Evolutionary conservation across 2,329 filamentous ascomycete genomes (phyloP), one percentile per base, ranked within the genome.

Genomic region (Leptographium wingfieldii): DNA sequence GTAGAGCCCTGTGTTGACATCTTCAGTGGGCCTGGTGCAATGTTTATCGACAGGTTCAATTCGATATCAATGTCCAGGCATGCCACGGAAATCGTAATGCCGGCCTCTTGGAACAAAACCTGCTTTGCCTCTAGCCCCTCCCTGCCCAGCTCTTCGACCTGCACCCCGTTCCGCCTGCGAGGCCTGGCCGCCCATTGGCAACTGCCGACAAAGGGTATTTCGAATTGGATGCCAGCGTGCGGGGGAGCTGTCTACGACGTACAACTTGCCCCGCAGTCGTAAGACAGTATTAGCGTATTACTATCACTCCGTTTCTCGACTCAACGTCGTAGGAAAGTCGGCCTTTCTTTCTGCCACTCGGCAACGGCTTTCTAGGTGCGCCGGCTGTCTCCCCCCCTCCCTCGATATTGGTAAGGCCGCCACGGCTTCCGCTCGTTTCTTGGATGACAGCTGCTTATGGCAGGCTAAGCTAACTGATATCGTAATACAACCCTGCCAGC

Each of bases 201-300:
- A 46, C 43, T 46, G 43, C 43, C 43, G 43, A 46, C 81, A 62
- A 80, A 80, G 64, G 84, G 84, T 58, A 78, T 73, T 57, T 73
- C 69, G 1, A 83, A 78, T 12, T 70, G 71, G 22, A 78, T 73
- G 4, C 76, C 77, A 3, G 84, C 71, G 59, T 81, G 74, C 38
- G 84, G 82, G 0, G 80, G 76, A 55, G 19, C 19, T 81, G 5
- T 40, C 11, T 40, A 38, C 35, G 12, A 31, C 29, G 29, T 35
- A 11, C 33, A 35, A 35, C 33, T 16, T 38, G 0, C 73, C 73
- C 10, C 83, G 69, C 57, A 46, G 6, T 46, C 7, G 19, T 19
- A 31, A 31, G 31, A 31, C 7, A 16, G 12, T 16, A 40, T 40
- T 40, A 40, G 38, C 38, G 38, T 40, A 6, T 40, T 40, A 7